These are phyloP conservation scores for Cordyceps militaris DNA, from an alignment of 2,329 filamentous ascomycete genomes.

Conservation along the genomic window DNA sequence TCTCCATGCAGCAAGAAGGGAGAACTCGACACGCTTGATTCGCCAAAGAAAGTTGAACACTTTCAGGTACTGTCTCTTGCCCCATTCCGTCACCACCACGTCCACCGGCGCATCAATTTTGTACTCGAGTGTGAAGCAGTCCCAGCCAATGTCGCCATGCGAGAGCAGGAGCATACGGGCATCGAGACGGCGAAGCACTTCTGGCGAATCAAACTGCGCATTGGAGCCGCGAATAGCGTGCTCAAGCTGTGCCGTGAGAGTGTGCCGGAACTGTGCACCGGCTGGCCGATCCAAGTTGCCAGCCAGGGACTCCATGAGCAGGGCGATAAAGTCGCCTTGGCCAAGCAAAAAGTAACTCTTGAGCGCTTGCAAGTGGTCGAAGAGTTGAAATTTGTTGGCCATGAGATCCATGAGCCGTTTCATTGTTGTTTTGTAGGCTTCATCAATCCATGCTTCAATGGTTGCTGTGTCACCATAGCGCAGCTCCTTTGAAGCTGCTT, in stretches of 20 bases:
- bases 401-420: conserved; percentile 87
- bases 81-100: conserved; percentile 94
- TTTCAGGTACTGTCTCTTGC: conserved; percentile 92
- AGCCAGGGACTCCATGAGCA: conserved; percentile 93
- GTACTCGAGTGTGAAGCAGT: conserved; percentile 97
- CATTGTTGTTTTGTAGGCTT: conserved; percentile 98
- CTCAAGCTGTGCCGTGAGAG: conserved; percentile 92
- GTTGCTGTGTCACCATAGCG: conserved; percentile 89
- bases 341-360: conserved; percentile 94
- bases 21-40: conserved; percentile 95
- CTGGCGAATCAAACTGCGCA: conserved; percentile 87
- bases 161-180: conserved; percentile 97
- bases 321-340: conserved; percentile 92
- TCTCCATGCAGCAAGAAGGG: conserved; percentile 82
- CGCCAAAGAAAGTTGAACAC: conserved; percentile 99
- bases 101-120: conserved; percentile 96
- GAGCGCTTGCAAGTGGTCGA: conserved; percentile 82
- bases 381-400: conserved; percentile 90
- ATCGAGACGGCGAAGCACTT: conserved; percentile 85
- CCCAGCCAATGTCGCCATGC: conserved; percentile 97
- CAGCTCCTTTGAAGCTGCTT: conserved; percentile 83
- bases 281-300: conserved; percentile 90
- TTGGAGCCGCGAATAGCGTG: conserved; percentile 96
- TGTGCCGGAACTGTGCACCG: conserved; percentile 95
- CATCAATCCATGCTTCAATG: conserved; percentile 87